phyloP scores from a whole-genome alignment of 805 yeast genomes.

The Candida khao-thaluensis region DNA sequence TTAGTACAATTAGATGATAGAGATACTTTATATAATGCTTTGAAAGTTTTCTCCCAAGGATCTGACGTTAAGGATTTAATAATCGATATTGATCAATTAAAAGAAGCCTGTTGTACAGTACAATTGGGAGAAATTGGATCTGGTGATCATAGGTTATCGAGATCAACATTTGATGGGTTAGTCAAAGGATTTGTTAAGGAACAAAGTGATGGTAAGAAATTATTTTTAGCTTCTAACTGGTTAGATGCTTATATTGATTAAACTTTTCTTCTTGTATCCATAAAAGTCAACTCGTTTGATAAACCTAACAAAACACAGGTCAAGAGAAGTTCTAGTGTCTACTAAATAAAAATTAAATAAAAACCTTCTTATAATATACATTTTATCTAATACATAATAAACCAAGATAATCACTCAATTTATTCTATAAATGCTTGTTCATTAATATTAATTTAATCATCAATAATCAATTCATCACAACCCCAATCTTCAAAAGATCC shows the following conservation, averaged over 20 bases:
- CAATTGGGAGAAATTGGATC: slow-evolving; percentile 49
- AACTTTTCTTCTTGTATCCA: background rate
- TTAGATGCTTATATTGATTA: slow-evolving; percentile 50
- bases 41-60: slow-evolving; percentile 48
- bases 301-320: background rate
- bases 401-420: background rate
- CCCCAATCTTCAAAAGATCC: slow-evolving; percentile 99
- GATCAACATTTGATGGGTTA: slow-evolving; percentile 48
- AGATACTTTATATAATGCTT: slow-evolving; percentile 56
- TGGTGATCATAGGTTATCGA: slow-evolving; percentile 40
- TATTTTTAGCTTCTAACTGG: slow-evolving; percentile 64
- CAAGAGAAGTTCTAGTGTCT: too few relatives aligned
- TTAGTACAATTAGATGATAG: slow-evolving; percentile 49
- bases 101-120: slow-evolving; percentile 46
- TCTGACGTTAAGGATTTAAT: slow-evolving; percentile 32
- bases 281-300: background rate
- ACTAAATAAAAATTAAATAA: too few relatives aligned
- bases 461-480: slow-evolving; percentile 94
- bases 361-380: slow-evolving; percentile 3
- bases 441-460: slow-evolving; percentile 30
- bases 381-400: slow-evolving; percentile 3
- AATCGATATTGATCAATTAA: slow-evolving; percentile 49
- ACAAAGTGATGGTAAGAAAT: slow-evolving; percentile 55
- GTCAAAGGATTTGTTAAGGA: slow-evolving; percentile 56
- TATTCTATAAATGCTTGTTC: slow-evolving; percentile 3